Percentiles rank a stretch among this genome's conserved stretches.
Conservation (phyloP, 2,329 filamentous ascomycete species). For the Mycosphaerelloides madeirae region DNA sequence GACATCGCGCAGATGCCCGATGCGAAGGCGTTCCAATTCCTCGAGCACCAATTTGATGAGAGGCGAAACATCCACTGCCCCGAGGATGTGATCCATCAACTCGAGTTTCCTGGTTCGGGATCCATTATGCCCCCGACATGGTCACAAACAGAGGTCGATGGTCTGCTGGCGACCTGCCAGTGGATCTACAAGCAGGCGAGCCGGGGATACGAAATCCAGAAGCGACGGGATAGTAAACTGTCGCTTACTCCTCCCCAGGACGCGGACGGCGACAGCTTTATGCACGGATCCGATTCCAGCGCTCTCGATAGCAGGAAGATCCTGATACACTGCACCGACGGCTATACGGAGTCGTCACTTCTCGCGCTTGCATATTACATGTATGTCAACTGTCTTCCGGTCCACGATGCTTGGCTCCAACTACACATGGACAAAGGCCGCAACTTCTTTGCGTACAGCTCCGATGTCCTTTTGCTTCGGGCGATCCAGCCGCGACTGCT, state of each 20-base stretch:
- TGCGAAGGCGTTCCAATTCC: slow-evolving; percentile 57
- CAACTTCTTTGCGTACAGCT: slow-evolving; percentile 95
- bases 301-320: slow-evolving; percentile 57
- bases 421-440: slow-evolving; percentile 75
- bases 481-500: slow-evolving; percentile 72
- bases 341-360: slow-evolving; percentile 91
- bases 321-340: slow-evolving; percentile 88
- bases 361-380: slow-evolving; percentile 88
- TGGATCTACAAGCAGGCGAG: slow-evolving; percentile 79
- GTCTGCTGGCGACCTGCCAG: slow-evolving; percentile 76
- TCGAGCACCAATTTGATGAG: slow-evolving; percentile 52
- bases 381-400: slow-evolving; percentile 76
- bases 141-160: slow-evolving; percentile 77
- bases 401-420: slow-evolving; percentile 81
- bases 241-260: slow-evolving; percentile 35
- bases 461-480: slow-evolving; percentile 78
- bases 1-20: slow-evolving; percentile 76
- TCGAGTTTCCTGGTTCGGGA: slow-evolving; percentile 93
- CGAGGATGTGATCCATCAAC: slow-evolving; percentile 47
- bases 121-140: slow-evolving; percentile 81
- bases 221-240: slow-evolving; percentile 42
- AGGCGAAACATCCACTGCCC: slow-evolving; percentile 24
- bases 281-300: slow-evolving; percentile 33
- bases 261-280: slow-evolving; percentile 53
- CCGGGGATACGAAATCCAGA: slow-evolving; percentile 16